Evolutionary conservation across 805 yeast species (phyloP), one percentile per base, ranked within the genome.

Genomic region (Ascoidea rubescens): DNA sequence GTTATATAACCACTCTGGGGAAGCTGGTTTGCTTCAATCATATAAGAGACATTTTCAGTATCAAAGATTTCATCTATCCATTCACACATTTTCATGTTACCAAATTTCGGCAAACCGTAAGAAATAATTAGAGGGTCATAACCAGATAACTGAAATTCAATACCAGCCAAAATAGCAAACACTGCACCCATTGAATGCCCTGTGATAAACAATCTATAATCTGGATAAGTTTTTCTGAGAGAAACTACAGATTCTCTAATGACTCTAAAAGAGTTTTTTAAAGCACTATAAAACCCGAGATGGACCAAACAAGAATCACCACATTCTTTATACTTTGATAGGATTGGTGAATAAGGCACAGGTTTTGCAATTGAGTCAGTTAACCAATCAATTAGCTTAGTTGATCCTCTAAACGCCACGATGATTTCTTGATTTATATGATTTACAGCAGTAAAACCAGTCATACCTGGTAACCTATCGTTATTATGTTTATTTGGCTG

Each of bases 111-210:
- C n/a, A 78, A 73, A 2, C 82, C 93, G 64, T 67, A 79, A 0
- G 84, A 71, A n/a, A 82, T 62, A 1, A 82, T 75, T 43, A 72
- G 59, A 0, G 84, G 82, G 7, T 74, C 62, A 53, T 66, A 67
- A 0, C 87, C 88, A 59, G 74, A 56, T 21, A 78, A 59, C 52
- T 73, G 66, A 49, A 82, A 69, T 59, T 85, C 91, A 17, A 78
- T 69, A 0, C 85, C 91, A 5, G 78, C 72, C 31, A 86, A 64
- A 4, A 72, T 64, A 1, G 89, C 82, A 52, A 83, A 64, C 0
- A 89, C 89, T 6, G 82, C 95, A 4, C 89, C 90, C 46, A 86
- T 64, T 0, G 93, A 86, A 64, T 87, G 95, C 0, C 95, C 95
- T 1, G 79, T 67, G 1, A 82, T 70, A 5, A 75, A 71, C 5